phyloP scores from a whole-genome alignment of 176 grass and related monocot genomes.

The Carex scoparia region DNA sequence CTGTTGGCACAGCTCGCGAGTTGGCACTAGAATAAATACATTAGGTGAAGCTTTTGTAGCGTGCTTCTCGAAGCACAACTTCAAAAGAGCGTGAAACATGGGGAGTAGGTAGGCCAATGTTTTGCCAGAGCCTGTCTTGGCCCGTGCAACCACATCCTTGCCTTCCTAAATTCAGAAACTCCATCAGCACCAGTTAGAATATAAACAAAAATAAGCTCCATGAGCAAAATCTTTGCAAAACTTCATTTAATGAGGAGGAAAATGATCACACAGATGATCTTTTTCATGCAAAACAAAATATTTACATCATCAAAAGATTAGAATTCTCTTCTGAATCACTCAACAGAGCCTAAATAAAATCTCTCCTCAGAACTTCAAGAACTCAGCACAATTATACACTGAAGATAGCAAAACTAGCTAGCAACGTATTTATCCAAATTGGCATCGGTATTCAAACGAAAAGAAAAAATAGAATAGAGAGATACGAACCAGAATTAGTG shows the following conservation, averaged over 20 bases:
- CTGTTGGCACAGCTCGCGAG: slow-evolving; percentile 85
- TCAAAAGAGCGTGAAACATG: slow-evolving; percentile 73
- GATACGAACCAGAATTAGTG: slow-evolving; percentile 60
- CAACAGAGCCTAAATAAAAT: neutral
- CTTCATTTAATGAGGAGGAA: neutral
- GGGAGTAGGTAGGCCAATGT: slow-evolving; percentile 87
- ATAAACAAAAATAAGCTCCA: neutral
- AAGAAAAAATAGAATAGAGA: neutral
- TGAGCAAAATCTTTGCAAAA: neutral
- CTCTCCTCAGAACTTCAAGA: slow-evolving; percentile 10
- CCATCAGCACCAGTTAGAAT: neutral
- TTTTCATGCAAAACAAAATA: neutral
- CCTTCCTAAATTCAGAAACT: slow-evolving; percentile 57
- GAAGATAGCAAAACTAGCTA: neutral
- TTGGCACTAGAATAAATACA: slow-evolving; percentile 76
- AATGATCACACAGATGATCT: neutral
- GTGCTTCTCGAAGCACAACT: slow-evolving; percentile 53
- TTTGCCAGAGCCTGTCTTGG: slow-evolving; percentile 92
- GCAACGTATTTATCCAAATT: neutral
- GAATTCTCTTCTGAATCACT: neutral
- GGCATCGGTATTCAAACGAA: neutral
- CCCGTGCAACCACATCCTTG: slow-evolving; percentile 85
- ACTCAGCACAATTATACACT: neutral
- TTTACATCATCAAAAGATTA: neutral
- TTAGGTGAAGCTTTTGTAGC: slow-evolving; percentile 55